Base-by-base conservation (phyloP, 2,329 filamentous ascomycete species). In the Phyllosticta capitalensis region DNA sequence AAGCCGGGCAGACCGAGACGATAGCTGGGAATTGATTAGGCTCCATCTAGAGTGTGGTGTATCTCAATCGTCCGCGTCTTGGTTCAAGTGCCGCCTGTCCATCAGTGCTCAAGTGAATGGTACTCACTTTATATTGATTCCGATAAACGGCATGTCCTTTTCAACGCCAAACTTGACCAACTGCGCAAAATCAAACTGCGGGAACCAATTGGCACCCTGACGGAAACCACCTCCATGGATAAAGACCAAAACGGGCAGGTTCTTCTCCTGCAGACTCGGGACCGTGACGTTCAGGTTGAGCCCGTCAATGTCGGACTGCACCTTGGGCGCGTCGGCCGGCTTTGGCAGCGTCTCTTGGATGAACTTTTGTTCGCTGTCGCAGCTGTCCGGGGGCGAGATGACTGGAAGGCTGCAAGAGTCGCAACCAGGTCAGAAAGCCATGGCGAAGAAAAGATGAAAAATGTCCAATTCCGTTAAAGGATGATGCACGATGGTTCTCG, bases 161-260 rank as follows among this genome's bases (percentile, higher is more conserved):
- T 76, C 72, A 0, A 68, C 66, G 0, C 78, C 78, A 5, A 79
- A 63, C 61, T 74, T 73, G 3, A 81, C 78, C 5, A 83, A 62
- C 0, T 73, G 67, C 5, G 68, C 68, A 20, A 76, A 67, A 61
- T 82, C 76, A 63, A 79, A 81, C 45, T 82, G 78, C 0, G 80
- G 80, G 72, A 78, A 83, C 51, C 74, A 80, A 50, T 75, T 79
- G 3, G 78, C 78, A 2, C 80, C 81, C 2, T 77, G 71, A 2
- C 69, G 67, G 54, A 80, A 77, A 0, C 77, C 80, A 10, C 81
- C 80, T 0, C 81, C 81, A 61, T 83, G 79, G 4, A 83, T 74
- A 62, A 80, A 81, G 1, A 80, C 72, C 48, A 81, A 71, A 0
- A 82, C 79, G 0, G 80, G 81, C 1, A 82, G 68, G 12, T 68